Base-by-base conservation (phyloP, 441 rosid species). In the Erodium texanum region DNA sequence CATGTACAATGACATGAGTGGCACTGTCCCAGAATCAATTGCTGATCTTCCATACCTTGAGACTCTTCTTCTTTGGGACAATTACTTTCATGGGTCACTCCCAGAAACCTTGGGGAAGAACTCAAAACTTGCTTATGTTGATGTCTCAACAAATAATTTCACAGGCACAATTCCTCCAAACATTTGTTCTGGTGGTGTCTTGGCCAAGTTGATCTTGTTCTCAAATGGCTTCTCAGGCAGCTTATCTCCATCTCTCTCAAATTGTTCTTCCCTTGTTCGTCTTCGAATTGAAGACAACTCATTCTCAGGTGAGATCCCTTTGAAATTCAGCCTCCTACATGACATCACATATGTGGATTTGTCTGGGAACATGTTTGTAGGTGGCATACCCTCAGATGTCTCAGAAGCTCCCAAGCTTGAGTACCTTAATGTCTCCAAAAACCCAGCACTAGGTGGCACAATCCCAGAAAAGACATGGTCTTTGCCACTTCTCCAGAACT, bases 1-100 rank as follows among this genome's bases (percentile, higher is more conserved):
- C 66, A 89, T 93, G 95, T 88, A 78, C 62, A 93, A 93, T 78
- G 85, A 86, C 59, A 78, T 93, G 93, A 87, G 84, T 80, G 97
- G 99, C 71, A 83, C 84, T 65, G 85, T 93, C 7, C 96, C 97
- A 27, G 80, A 82, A 70, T 81, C 78, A 24, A 78, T 93, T 63
- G 89, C 89, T 11, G 73, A 83, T 77, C 96, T 93, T 73, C 97
- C 99, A 62, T 85, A 83, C 18, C 76, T 91, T 66, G 97, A 88
- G 58, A 88, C 88, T 68, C 82, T 93, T 27, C 85, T 93, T 27
- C 74, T 93, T 73, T 93, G 99, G 99, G 88, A 85, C 82, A 93
- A 91, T 70, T 73, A 80, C 78, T 93, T 91, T 74, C 70, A 89
- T 36, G 99, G 99, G 0, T 72, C 89, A 67, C 95, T 93, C 73